Conservation (phyloP, 1,284 basidiomycete genomes). For the Ganoderma resinaceum region DNA sequence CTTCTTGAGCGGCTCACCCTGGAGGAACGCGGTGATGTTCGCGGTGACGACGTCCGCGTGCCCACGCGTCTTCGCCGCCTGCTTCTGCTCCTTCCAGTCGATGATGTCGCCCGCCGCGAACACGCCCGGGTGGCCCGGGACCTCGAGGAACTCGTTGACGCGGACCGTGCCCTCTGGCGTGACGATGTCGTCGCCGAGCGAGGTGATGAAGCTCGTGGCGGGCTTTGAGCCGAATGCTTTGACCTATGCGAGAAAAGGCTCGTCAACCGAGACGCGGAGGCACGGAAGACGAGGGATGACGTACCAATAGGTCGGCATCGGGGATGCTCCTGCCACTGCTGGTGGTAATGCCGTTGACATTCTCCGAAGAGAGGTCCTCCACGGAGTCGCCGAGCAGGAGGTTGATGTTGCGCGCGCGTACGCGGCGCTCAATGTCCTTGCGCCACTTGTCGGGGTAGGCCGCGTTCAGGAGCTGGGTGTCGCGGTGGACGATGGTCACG, state of each 20-base stretch:
- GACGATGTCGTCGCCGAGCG: conserved; percentile 51
- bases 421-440: conserved; percentile 49
- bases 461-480: conserved; percentile 57
- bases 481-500: conserved; percentile 70
- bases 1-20: conserved; percentile 43
- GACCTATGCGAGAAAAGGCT: conserved; percentile 43
- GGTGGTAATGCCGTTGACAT: conserved; percentile 51
- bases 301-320: conserved; percentile 64
- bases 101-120: conserved; percentile 69
- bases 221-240: conserved; percentile 55
- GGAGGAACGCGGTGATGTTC: conserved; percentile 57
- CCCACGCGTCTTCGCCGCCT: conserved; percentile 51
- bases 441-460: conserved; percentile 66
- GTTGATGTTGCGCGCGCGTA: conserved; percentile 53
- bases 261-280: neutral
- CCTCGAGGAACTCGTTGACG: conserved; percentile 59
- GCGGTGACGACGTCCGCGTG: conserved; percentile 53
- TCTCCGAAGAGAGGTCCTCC: conserved; percentile 41
- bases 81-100: conserved; percentile 66
- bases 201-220: conserved; percentile 56
- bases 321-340: conserved; percentile 56
- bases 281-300: conserved; percentile 31
- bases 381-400: conserved; percentile 66
- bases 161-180: conserved; percentile 51
- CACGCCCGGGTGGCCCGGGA: conserved; percentile 53